Percentiles rank a stretch among this genome's conserved stretches.
These are phyloP conservation scores for Aureococcus anophagefferens DNA, from an alignment of 108 stramenopile genomes.

Conservation along the genomic window DNA sequence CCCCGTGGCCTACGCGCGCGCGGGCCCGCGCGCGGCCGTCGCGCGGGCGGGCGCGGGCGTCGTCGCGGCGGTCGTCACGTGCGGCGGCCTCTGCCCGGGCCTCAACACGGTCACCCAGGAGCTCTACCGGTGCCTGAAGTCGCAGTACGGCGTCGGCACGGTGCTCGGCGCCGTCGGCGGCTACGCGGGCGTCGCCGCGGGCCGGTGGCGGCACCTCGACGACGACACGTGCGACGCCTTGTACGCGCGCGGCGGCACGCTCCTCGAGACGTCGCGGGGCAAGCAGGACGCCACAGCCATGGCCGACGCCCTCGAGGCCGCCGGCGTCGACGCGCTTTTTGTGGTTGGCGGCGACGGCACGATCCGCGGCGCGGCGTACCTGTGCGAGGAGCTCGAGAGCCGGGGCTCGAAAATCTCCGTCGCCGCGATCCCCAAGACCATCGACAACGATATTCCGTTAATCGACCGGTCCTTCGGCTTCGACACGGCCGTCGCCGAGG, in stretches of 20 bases:
- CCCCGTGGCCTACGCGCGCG: too few relatives aligned
- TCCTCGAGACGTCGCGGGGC: conserved; percentile 79
- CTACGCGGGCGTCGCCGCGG: background rate
- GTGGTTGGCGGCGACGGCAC: conserved; percentile 98
- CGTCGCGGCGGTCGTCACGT: conserved; percentile 39
- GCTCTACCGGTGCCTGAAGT: conserved; percentile 62
- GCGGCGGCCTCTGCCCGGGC: conserved; percentile 92
- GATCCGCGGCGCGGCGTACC: conserved; percentile 73
- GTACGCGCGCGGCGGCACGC: conserved; percentile 88
- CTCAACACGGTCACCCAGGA: conserved; percentile 93
- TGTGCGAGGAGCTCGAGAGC: background rate
- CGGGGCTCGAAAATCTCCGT: conserved; percentile 78
- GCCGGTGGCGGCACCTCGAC: background rate
- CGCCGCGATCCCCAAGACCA: conserved; percentile 79
- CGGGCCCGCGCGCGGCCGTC: too few relatives aligned
- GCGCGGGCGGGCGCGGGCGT: too few relatives aligned
- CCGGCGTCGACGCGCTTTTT: conserved; percentile 71
- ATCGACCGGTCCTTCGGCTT: conserved; percentile 95
- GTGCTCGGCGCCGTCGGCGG: conserved; percentile 60
- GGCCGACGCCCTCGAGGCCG: conserved; percentile 47
- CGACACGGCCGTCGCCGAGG: conserved; percentile 75
- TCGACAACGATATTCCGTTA: conserved; percentile 82
- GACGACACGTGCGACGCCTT: conserved; percentile 21
- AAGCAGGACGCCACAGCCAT: conserved; percentile 86
- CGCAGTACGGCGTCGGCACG: conserved; percentile 72